Conservation (phyloP, 1,284 basidiomycete genomes). For the Mycena citricolor region DNA sequence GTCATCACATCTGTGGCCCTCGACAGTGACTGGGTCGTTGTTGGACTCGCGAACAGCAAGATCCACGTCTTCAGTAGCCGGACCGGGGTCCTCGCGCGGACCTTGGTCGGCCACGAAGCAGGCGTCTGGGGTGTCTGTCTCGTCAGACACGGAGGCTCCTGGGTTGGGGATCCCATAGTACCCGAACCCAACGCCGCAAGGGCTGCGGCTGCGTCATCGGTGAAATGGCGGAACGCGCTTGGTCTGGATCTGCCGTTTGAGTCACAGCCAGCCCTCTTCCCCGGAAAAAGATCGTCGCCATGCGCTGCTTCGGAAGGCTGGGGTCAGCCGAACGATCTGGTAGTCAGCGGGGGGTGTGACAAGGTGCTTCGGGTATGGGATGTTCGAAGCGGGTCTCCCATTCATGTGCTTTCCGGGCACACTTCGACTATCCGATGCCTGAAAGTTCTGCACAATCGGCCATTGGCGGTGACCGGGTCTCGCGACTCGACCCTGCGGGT, state of each 20-base stretch:
- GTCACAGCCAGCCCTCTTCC: conserved; percentile 16
- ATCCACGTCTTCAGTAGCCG: conserved; percentile 86
- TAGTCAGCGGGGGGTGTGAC: conserved; percentile 94
- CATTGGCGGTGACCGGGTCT: conserved; percentile 88
- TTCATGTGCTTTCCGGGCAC: conserved; percentile 83
- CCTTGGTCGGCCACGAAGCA: conserved; percentile 81
- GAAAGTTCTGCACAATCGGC: conserved; percentile 83
- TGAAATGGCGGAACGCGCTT: conserved; percentile 17
- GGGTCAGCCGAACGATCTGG: conserved; percentile 63
- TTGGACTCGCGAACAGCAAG: conserved; percentile 86
- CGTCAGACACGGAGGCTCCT: conserved; percentile 49
- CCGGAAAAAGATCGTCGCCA: conserved; percentile 54
- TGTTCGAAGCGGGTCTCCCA: conserved; percentile 64
- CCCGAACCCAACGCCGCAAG: conserved; percentile 3
- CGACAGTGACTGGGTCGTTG: conserved; percentile 83
- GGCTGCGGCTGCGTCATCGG: background rate
- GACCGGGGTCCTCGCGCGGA: conserved; percentile 77
- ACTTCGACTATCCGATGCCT: conserved; percentile 91
- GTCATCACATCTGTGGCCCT: conserved; percentile 89
- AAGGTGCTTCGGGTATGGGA: conserved; percentile 93
- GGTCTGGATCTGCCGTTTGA: conserved; percentile 20
- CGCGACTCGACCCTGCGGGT: conserved; percentile 86
- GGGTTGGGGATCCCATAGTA: conserved; percentile 24
- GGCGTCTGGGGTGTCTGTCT: conserved; percentile 94
- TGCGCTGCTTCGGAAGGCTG: conserved; percentile 62